phyloP scores from a whole-genome alignment of 179 eudicot genomes.

The Camellia oleifera region DNA sequence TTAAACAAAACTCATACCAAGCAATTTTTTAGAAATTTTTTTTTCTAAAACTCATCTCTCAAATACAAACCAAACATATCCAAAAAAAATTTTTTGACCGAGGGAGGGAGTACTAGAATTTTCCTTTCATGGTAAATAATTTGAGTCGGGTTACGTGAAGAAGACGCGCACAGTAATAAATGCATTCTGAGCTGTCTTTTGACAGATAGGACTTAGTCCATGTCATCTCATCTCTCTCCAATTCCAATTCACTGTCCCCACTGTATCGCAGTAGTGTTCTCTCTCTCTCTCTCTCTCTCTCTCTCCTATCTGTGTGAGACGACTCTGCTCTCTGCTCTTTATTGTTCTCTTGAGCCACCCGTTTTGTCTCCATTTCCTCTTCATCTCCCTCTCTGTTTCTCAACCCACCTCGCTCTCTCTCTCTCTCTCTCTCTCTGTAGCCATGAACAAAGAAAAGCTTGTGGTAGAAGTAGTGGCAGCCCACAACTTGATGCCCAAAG shows the following conservation, averaged over 20 bases:
- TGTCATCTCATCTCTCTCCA: too few species aligned
- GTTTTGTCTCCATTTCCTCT: constrained; percentile 5
- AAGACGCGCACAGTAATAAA: neutral
- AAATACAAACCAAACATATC: too few species aligned
- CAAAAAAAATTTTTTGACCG: too few species aligned
- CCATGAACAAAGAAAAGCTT: constrained; percentile 62
- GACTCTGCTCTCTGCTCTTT: neutral
- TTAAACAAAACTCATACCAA: too few species aligned
- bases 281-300: neutral
- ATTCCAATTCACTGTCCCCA: too few species aligned
- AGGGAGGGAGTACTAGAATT: too few species aligned
- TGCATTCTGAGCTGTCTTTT: neutral
- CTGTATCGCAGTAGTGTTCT: neutral
- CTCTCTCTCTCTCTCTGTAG: constrained; percentile 3
- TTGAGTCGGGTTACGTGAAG: neutral
- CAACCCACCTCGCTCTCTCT: neutral
- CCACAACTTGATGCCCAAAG: constrained; percentile 87
- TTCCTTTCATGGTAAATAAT: too few species aligned
- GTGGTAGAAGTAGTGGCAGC: constrained; percentile 88
- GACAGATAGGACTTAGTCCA: too few species aligned
- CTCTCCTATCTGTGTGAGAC: constrained; percentile 4
- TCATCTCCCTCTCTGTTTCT: neutral
- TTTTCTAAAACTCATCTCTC: too few species aligned
- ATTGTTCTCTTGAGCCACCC: neutral
- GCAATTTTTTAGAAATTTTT: too few species aligned